Evolutionary conservation across 2,329 filamentous ascomycete species (phyloP), one percentile per base, ranked within the genome.

Genomic region (Fusarium sp.): DNA sequence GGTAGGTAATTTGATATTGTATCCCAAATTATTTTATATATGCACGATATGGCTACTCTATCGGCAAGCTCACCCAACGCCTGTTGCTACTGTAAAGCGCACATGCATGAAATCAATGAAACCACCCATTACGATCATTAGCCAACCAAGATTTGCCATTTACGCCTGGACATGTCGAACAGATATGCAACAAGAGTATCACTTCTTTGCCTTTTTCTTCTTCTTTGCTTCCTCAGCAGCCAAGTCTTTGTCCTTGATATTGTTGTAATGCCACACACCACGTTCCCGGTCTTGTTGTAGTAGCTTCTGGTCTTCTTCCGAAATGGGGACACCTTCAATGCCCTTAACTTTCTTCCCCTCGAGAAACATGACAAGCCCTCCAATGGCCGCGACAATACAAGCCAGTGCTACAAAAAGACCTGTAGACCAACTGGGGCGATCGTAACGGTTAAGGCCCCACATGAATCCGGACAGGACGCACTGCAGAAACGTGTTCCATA

Each of bases 401-500:
- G 90, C 94, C 10, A 96, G 79, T 5, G 89, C 92, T 23, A 97
- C 92, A 78, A 96, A 94, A 0, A 95, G 82, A 3, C 94, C 94
- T 0, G 93, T 95, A 16, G 91, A 88, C 94, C 94, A 97, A 28
- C 89, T 88, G 0, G 94, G 94, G n/a, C 94, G 86, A 28, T 92
- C 83, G 77, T 91, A 91, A 28, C 93, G 86, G 78, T 94, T 93
- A 82, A 93, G 85, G 4, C 89, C 91, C 93, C 93, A 97, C 94
- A 97, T 97, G 83, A 94, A 93, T 6, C 88, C 91, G 13, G 90
- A 92, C 4, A 97, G 86, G 23, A 90, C 87, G 43, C 87, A 87
- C 81, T 97, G 95, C 49, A 96, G 87, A 61, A 95, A 87, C 0
- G 94, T 96, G 78, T 97, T 97, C 84, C 86, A 87, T 6, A 94